phyloP scores from a whole-genome alignment of 1,284 basidiomycete species.

The Cutaneotrichosporon cavernicola region DNA sequence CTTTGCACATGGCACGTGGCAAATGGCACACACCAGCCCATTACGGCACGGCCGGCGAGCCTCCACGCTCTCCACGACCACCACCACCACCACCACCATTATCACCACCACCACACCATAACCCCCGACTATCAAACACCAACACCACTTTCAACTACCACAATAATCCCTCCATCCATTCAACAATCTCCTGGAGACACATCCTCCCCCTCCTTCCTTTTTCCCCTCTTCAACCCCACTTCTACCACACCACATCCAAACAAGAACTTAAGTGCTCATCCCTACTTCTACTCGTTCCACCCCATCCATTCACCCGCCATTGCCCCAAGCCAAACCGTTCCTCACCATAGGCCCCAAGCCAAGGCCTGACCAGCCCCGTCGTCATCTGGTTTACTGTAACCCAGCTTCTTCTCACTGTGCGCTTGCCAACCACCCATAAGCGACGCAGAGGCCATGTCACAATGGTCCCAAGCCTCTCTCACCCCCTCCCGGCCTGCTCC shows the following conservation, averaged over 20 bases:
- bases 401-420: background rate
- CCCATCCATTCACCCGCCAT: too few species aligned
- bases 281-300: too few species aligned
- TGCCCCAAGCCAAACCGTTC: too few species aligned
- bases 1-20: too few species aligned
- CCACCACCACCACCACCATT: background rate
- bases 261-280: background rate
- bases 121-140: background rate
- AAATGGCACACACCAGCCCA: too few species aligned
- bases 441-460: conserved; percentile 29
- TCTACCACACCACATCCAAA: background rate
- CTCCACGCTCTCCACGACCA: background rate
- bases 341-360: too few species aligned
- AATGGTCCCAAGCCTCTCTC: conserved; percentile 35
- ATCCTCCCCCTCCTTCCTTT: background rate
- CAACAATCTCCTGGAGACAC: background rate
- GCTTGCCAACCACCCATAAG: background rate
- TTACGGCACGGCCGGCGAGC: background rate
- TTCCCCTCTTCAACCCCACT: background rate
- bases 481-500: conserved; percentile 47
- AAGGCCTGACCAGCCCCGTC: background rate
- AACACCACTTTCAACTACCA: background rate
- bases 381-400: background rate
- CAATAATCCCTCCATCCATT: background rate
- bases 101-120: background rate